Evolutionary conservation across 2,329 filamentous ascomycete species (phyloP), one percentile per base, ranked within the genome.

Genomic region (Neofusicoccum laricinum): DNA sequence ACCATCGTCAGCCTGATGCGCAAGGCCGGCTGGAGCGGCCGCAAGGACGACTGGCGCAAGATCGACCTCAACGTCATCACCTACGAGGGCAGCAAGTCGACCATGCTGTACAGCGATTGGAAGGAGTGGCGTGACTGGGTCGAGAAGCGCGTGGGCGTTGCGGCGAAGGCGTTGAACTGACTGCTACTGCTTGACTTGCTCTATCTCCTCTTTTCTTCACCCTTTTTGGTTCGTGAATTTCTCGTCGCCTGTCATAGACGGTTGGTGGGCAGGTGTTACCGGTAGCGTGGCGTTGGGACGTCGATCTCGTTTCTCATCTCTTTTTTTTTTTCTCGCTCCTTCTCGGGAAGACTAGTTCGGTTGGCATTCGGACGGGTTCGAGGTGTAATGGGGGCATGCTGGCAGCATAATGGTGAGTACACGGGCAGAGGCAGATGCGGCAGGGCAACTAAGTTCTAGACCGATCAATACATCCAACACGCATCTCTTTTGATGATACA

Each of bases 1-100:
- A 91, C 94, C 0, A 77, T 99, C 2, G 84, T 93, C 62, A 96
- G 91, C 77, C 79, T 98, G 73, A 95, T 97, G 89, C 85, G 92
- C 66, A 99, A 99, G 83, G 93, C 93, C 0, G 95, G 95, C 1
- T 99, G 93, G 93, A 85, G 84, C 65, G 93, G 92, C 0, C 77
- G 79, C 49, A 79, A 73, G 71, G 80, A 80, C 61, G 84, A 86
- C 45, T 98, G 93, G 94, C 85, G 85, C 69, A 88, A 92, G 66
- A 87, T 97, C 2, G 87, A 91, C 58, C 82, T 96, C 75, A 88
- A 88, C 70, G 87, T 95, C 2, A 88, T 93, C 63, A 85, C 91
- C 69, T 99, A 98, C 76, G 91, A 95, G 77, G 95, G 95, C 19
- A 88, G 88, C 78, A 93, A 92, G 81, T 85, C 88, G 63, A 88